A percentile compares a stretch with the other conserved stretches of the same genome.
Conservation (phyloP, 345 rosid species). For the Schrenkiella parvula region DNA sequence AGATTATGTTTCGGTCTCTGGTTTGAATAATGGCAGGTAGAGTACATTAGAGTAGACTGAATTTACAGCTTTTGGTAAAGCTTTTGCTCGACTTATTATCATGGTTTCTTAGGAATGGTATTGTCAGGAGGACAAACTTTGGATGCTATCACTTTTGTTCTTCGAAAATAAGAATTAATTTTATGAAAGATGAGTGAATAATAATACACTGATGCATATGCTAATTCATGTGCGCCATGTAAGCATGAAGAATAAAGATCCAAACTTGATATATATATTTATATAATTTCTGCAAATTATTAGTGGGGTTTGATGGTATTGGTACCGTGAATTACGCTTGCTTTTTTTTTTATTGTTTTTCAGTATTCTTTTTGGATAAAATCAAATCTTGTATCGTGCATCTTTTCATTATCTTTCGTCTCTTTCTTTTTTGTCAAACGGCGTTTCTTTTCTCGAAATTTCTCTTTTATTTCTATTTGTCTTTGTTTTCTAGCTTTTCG, state of each 20-base stretch:
- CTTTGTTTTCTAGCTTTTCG: conserved; percentile 2
- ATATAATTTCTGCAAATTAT: conserved; percentile 20
- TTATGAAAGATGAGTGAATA: conserved; percentile 8
- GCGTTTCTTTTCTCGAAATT: conserved; percentile 14
- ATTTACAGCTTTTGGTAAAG: conserved; percentile 6
- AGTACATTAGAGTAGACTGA: conserved; percentile 19
- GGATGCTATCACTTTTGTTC: conserved; percentile 4
- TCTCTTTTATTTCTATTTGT: neutral
- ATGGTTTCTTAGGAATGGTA: conserved; percentile 9
- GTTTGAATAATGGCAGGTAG: conserved; percentile 23
- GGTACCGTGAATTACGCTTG: conserved; percentile 31
- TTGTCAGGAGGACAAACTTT: neutral
- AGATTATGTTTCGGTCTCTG: conserved; percentile 11
- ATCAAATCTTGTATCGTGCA: conserved; percentile 18
- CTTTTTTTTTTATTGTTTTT: neutral
- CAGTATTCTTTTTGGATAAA: neutral
- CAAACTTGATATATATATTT: neutral
- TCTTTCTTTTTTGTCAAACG: conserved; percentile 9
- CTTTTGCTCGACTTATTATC: conserved; percentile 3
- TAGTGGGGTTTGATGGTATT: conserved; percentile 24
- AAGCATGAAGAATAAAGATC: conserved; percentile 19
- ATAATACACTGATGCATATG: conserved; percentile 18
- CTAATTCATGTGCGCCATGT: conserved; percentile 24
- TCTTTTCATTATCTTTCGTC: conserved; percentile 4
- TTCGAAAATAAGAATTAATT: conserved; percentile 2